A percentile compares a stretch with the other conserved stretches of the same genome.
Evolutionary conservation across 208 protist species (phyloP).

Genomic region (Leishmania aethiopica): DNA sequence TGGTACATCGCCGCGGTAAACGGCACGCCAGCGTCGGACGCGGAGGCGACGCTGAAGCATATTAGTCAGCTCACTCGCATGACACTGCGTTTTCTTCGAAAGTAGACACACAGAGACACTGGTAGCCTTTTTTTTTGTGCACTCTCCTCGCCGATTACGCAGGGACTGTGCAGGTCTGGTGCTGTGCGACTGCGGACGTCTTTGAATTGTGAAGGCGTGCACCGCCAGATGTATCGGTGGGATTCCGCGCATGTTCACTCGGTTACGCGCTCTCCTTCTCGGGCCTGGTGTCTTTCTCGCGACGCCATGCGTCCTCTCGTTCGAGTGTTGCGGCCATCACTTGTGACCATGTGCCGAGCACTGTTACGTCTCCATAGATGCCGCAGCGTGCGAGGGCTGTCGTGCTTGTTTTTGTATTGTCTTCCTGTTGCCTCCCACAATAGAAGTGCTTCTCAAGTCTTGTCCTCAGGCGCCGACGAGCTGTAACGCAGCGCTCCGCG

Average conservation of each 20-base stretch:
- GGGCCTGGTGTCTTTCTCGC: too few species aligned
- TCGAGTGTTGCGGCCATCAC: background rate
- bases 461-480: background rate
- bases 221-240: too few species aligned
- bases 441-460: background rate
- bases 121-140: too few species aligned
- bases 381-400: background rate
- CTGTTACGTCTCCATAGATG: background rate
- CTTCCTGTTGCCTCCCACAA: background rate
- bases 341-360: background rate
- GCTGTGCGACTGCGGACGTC: background rate
- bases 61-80: constrained; percentile 43
- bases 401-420: background rate
- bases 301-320: background rate
- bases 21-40: constrained; percentile 30
- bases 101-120: constrained; percentile 1
- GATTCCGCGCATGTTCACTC: background rate
- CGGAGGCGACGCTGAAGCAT: constrained; percentile 34
- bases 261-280: background rate
- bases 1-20: constrained; percentile 63
- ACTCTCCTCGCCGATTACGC: background rate
- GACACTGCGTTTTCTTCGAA: constrained; percentile 37
- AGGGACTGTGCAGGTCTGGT: background rate
- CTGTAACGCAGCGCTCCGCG: background rate
- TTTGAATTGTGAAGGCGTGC: background rate